These are phyloP conservation scores for Boeremia lycopersici DNA, from an alignment of 2,329 filamentous ascomycete species.

Conservation along the genomic window DNA sequence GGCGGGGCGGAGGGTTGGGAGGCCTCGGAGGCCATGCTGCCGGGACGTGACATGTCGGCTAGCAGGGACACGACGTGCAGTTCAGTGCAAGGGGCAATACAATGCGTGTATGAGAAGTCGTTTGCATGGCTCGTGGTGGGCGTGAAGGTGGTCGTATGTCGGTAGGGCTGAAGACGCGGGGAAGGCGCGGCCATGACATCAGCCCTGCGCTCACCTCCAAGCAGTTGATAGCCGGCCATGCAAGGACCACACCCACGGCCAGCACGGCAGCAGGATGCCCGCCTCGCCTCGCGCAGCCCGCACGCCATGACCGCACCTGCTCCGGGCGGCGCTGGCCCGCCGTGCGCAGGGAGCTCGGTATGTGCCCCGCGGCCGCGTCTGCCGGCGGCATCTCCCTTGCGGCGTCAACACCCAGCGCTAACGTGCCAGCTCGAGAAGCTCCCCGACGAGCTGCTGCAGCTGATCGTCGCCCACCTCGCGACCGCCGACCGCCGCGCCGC, in stretches of 20 bases:
- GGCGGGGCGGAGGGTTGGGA: background rate
- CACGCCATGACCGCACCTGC: constrained; percentile 4
- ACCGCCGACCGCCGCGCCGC: constrained; percentile 37
- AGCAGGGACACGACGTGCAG: no score
- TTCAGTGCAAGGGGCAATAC: no score
- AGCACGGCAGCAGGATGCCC: constrained; percentile 1
- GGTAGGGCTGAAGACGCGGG: background rate
- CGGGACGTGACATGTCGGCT: no score
- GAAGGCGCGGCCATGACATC: constrained; percentile 9
- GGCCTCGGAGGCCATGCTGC: background rate
- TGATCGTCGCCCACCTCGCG: constrained; percentile 46
- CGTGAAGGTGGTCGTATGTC: background rate
- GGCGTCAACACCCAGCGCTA: constrained; percentile 1
- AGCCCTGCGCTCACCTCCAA: constrained; percentile 3
- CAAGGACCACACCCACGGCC: background rate
- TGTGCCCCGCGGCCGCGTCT: no score
- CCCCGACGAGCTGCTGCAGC: constrained; percentile 51
- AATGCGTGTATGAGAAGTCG: no score
- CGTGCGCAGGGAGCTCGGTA: background rate
- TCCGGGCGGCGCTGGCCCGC: background rate
- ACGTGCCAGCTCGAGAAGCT: constrained; percentile 37
- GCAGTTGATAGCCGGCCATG: background rate
- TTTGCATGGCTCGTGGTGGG: background rate
- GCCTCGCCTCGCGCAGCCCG: background rate
- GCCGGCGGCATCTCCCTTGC: background rate